A percentile compares a stretch with the other conserved stretches of the same genome.
phyloP scores from a whole-genome alignment of 108 stramenopile species.

The Stephanodiscus triporus region DNA sequence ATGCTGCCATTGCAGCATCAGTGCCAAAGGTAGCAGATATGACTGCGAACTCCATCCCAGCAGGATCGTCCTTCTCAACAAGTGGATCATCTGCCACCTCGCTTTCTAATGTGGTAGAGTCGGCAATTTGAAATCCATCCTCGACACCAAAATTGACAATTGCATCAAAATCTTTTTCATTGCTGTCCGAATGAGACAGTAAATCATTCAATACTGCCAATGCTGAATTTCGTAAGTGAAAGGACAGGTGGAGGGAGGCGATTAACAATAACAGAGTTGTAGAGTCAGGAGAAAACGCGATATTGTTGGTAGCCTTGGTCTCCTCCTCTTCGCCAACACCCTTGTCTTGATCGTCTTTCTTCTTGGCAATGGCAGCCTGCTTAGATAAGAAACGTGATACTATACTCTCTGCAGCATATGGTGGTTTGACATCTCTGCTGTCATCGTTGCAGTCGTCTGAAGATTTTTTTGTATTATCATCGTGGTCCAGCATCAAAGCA shows the following conservation, averaged over 20 bases:
- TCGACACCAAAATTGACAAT: conserved; percentile 9
- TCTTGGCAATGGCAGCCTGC: conserved; percentile 7
- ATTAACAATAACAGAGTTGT: conserved; percentile 37
- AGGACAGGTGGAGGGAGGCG: conserved; percentile 34
- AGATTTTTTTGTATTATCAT: background rate
- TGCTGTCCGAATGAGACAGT: conserved; percentile 8
- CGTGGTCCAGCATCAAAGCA: conserved; percentile 35
- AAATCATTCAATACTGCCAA: conserved; percentile 25
- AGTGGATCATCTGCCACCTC: conserved; percentile 62
- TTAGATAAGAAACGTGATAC: conserved; percentile 35
- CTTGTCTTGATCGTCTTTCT: background rate
- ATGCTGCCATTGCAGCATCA: conserved; percentile 4
- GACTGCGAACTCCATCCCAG: conserved; percentile 3
- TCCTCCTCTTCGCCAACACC: background rate
- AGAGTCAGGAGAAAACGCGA: conserved; percentile 35
- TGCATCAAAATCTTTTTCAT: conserved; percentile 2
- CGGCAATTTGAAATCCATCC: conserved; percentile 1
- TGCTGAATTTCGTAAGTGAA: conserved; percentile 27
- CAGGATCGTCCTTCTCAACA: conserved; percentile 48
- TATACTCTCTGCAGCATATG: conserved; percentile 41
- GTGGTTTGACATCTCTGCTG: conserved; percentile 8
- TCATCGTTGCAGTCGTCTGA: conserved; percentile 8
- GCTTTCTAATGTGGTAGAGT: background rate
- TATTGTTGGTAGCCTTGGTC: background rate
- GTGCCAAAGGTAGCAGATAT: conserved; percentile 30